Conservation (phyloP, 2,329 filamentous ascomycete genomes). For the Diaporthe batatas region DNA sequence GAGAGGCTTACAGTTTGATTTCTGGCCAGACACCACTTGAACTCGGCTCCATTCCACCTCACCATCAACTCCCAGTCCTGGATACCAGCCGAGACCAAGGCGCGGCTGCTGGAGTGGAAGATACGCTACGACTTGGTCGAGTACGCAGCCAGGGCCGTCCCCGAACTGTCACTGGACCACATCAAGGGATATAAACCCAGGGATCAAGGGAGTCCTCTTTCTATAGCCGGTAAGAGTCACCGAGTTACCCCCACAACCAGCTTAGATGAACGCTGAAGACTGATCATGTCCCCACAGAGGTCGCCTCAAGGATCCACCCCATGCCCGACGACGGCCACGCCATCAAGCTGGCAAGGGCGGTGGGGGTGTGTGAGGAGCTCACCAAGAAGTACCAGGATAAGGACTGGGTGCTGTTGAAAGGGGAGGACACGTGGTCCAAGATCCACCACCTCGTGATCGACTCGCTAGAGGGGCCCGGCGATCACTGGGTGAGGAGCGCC, state of each 20-base stretch:
- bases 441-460: constrained; percentile 74
- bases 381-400: constrained; percentile 60
- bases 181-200: constrained; percentile 72
- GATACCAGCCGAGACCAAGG: constrained; percentile 72
- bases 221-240: constrained; percentile 57
- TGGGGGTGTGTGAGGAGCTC: constrained; percentile 72
- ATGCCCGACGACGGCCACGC: constrained; percentile 84
- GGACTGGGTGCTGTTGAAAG: constrained; percentile 66
- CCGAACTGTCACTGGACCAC: constrained; percentile 70
- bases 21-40: constrained; percentile 79
- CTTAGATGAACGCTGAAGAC: too few species aligned
- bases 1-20: constrained; percentile 43
- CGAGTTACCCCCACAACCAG: too few species aligned
- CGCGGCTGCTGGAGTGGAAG: constrained; percentile 84
- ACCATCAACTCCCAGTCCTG: constrained; percentile 72
- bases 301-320: constrained; percentile 59
- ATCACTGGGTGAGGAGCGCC: constrained; percentile 71
- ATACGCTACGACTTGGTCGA: constrained; percentile 79
- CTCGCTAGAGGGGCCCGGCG: constrained; percentile 65
- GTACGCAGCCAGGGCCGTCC: constrained; percentile 78
- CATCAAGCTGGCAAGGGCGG: constrained; percentile 79
- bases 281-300: background rate
- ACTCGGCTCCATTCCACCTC: constrained; percentile 79
- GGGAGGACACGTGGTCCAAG: constrained; percentile 70
- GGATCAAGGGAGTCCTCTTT: constrained; percentile 51